Evolutionary conservation across 768 basidiomycete species (phyloP).

Genomic region (Hebeloma cylindrosporum): DNA sequence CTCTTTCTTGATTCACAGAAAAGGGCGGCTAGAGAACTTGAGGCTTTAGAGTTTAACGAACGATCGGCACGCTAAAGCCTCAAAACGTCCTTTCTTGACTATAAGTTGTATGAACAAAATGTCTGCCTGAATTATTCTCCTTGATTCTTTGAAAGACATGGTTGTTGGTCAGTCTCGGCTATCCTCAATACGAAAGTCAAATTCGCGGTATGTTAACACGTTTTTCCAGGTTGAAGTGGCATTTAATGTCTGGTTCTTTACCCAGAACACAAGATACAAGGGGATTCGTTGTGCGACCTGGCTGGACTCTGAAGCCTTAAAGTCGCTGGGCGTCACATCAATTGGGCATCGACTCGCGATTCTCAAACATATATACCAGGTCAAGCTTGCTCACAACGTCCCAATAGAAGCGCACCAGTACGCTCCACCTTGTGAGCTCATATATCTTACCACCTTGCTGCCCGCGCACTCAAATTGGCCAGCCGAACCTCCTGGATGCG

Average conservation of each 20-base stretch:
- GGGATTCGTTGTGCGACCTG: slow-evolving; percentile 82
- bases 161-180: slow-evolving; percentile 78
- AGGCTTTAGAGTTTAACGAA: no score
- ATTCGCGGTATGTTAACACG: slow-evolving; percentile 66
- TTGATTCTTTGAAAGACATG: no score
- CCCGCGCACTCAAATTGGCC: slow-evolving; percentile 7
- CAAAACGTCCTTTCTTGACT: no score
- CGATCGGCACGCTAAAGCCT: no score
- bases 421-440: slow-evolving; percentile 78
- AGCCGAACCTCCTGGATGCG: slow-evolving; percentile 34
- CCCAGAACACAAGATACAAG: slow-evolving; percentile 84
- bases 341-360: slow-evolving; percentile 91
- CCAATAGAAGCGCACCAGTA: slow-evolving; percentile 84
- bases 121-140: no score
- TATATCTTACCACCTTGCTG: slow-evolving; percentile 6
- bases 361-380: slow-evolving; percentile 87
- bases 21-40: no score
- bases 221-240: no score
- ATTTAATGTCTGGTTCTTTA: neutral
- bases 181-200: slow-evolving; percentile 81
- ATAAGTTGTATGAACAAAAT: no score
- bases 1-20: no score
- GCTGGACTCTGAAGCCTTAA: slow-evolving; percentile 84
- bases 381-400: slow-evolving; percentile 83
- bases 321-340: slow-evolving; percentile 83